Conservation (phyloP, 2,329 filamentous ascomycete genomes). For the Coniochaeta pulveracea region DNA sequence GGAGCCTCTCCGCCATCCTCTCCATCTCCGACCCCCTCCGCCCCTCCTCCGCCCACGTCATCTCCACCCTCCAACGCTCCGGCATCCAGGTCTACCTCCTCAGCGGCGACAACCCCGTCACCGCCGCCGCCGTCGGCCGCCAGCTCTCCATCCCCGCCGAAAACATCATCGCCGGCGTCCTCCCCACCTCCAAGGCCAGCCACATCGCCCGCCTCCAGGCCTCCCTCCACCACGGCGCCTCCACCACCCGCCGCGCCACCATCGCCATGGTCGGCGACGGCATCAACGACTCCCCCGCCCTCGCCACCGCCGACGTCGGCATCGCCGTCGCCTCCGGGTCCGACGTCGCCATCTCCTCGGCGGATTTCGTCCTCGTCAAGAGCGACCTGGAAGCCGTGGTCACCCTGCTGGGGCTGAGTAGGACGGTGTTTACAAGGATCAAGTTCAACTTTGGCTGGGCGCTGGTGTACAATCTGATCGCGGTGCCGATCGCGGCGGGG, state of each 20-base stretch:
- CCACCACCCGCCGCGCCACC: slow-evolving; percentile 27
- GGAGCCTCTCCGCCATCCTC: slow-evolving; percentile 52
- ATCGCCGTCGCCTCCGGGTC: slow-evolving; percentile 77
- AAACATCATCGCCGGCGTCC: slow-evolving; percentile 78
- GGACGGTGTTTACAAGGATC: slow-evolving; percentile 64
- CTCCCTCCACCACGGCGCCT: slow-evolving; percentile 27
- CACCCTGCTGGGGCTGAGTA: slow-evolving; percentile 60
- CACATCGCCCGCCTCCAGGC: slow-evolving; percentile 55
- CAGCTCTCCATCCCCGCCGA: slow-evolving; percentile 60
- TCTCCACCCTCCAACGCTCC: slow-evolving; percentile 50
- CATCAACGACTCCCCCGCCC: slow-evolving; percentile 78
- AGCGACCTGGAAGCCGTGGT: slow-evolving; percentile 54
- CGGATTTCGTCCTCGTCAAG: slow-evolving; percentile 72
- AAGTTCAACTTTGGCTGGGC: slow-evolving; percentile 84
- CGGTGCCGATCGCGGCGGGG: slow-evolving; percentile 72
- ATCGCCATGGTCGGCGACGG: slow-evolving; percentile 85
- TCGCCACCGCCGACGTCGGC: slow-evolving; percentile 70
- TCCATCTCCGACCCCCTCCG: slow-evolving; percentile 75
- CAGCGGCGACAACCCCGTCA: slow-evolving; percentile 81
- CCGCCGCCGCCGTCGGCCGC: slow-evolving; percentile 66
- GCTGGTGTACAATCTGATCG: slow-evolving; percentile 66
- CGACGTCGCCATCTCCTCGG: slow-evolving; percentile 72
- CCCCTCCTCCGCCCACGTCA: slow-evolving; percentile 54
- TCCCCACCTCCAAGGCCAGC: slow-evolving; percentile 72
- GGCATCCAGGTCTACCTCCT: slow-evolving; percentile 82